Conservation (phyloP, 163 green algal species). For the Prototheca wickerhamii region DNA sequence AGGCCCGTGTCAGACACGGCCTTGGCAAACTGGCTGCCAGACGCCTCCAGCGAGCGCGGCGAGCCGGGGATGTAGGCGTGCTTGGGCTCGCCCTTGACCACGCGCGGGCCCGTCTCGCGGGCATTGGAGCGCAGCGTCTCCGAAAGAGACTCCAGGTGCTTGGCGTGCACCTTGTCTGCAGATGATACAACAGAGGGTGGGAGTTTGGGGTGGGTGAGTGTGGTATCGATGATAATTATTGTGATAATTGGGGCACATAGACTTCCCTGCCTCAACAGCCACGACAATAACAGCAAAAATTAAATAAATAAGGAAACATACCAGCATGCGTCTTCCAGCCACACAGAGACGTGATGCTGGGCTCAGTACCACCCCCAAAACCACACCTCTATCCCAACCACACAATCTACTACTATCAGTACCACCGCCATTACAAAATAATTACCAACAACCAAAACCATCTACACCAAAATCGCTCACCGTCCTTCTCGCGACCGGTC, state of each 20-base stretch:
- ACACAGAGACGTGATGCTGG: too few species aligned
- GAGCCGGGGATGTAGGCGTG: slow-evolving; percentile 6
- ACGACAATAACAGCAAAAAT: too few species aligned
- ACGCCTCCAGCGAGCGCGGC: slow-evolving; percentile 16
- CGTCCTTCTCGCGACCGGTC: slow-evolving; percentile 13
- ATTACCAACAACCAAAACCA: not conserved
- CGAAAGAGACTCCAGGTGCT: slow-evolving; percentile 20
- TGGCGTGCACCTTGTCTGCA: not conserved
- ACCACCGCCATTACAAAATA: too few species aligned
- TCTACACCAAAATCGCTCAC: not conserved
- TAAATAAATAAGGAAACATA: too few species aligned
- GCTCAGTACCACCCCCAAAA: too few species aligned
- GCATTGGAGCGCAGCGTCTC: slow-evolving; percentile 19
- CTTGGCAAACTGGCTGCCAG: slow-evolving; percentile 19
- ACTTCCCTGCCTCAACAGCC: too few species aligned
- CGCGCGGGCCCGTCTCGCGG: slow-evolving; percentile 17
- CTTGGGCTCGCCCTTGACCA: slow-evolving; percentile 26
- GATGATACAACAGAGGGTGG: not conserved
- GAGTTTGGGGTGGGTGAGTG: not conserved
- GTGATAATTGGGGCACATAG: too few species aligned
- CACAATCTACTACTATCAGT: too few species aligned
- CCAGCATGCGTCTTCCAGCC: too few species aligned
- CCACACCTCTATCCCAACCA: too few species aligned
- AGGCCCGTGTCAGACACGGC: slow-evolving; percentile 54
- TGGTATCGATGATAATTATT: too few species aligned